A percentile compares a stretch with the other conserved stretches of the same genome.
Conservation (phyloP, 345 rosid genomes). For the Salix suchowensis region DNA sequence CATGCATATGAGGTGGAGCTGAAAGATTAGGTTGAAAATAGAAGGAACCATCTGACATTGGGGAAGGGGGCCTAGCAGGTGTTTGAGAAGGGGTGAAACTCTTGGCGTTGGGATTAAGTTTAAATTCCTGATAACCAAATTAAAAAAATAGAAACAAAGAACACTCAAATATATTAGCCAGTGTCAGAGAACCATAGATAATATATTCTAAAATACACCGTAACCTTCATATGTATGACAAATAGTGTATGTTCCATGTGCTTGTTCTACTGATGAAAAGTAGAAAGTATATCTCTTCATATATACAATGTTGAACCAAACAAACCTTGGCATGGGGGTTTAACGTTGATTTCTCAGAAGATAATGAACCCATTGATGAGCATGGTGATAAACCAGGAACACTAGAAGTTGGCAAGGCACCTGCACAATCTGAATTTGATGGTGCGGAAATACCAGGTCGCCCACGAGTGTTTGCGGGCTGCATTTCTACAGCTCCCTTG, state of each 20-base stretch:
- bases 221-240: not conserved
- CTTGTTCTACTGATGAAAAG: not conserved
- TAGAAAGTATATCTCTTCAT: not conserved
- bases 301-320: not conserved
- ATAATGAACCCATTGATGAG: conserved; percentile 71
- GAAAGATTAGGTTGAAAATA: conserved; percentile 50
- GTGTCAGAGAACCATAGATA: not conserved
- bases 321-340: conserved; percentile 86
- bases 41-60: conserved; percentile 57
- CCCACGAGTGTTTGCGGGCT: conserved; percentile 37
- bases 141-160: not conserved
- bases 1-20: conserved; percentile 59
- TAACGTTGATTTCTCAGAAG: conserved; percentile 71
- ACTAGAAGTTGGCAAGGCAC: conserved; percentile 40
- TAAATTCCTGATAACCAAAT: conserved; percentile 68
- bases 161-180: conserved; percentile 5
- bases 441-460: conserved; percentile 61
- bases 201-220: not conserved
- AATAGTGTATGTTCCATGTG: not conserved
- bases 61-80: conserved; percentile 56
- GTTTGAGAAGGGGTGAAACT: conserved; percentile 62
- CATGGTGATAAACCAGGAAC: conserved; percentile 68
- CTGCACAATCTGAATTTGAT: conserved; percentile 46
- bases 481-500: conserved; percentile 36
- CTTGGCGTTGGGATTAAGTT: conserved; percentile 87